These are phyloP conservation scores for Ogataea paraovalis DNA, from an alignment of 805 yeast species.

Conservation along the genomic window DNA sequence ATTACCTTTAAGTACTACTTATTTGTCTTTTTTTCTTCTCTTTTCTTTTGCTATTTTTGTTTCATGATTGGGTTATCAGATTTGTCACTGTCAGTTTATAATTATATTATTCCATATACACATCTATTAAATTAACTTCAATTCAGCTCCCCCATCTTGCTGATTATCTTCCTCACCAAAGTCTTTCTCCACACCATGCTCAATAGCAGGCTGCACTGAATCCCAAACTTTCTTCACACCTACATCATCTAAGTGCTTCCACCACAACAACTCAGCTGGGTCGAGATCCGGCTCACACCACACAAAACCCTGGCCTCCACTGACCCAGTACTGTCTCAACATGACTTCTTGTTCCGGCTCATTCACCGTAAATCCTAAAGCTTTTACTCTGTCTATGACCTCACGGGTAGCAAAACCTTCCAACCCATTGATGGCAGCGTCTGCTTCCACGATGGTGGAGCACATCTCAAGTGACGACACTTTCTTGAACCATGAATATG, in stretches of 20 bases:
- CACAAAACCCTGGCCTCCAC: slow-evolving; percentile 80
- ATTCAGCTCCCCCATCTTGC: slow-evolving; percentile 8
- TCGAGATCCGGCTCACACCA: slow-evolving; percentile 92
- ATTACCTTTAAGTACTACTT: too few relatives aligned
- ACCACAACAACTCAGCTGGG: slow-evolving; percentile 61
- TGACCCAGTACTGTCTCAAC: slow-evolving; percentile 81
- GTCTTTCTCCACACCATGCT: not conserved
- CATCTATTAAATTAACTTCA: slow-evolving; percentile 6
- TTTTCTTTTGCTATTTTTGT: not conserved
- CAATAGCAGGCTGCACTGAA: slow-evolving; percentile 12
- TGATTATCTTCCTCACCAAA: slow-evolving; percentile 16
- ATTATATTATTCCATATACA: not conserved
- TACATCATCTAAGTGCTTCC: slow-evolving; percentile 27
- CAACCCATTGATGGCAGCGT: slow-evolving; percentile 47
- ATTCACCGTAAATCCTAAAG: slow-evolving; percentile 36
- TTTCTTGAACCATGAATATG: slow-evolving; percentile 59
- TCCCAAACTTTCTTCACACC: slow-evolving; percentile 32
- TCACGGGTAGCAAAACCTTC: slow-evolving; percentile 36
- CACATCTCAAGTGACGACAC: slow-evolving; percentile 68
- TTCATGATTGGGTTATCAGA: not conserved
- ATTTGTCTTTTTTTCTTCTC: not conserved
- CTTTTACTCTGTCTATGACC: slow-evolving; percentile 30
- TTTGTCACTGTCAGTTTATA: not conserved
- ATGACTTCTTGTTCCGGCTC: slow-evolving; percentile 63
- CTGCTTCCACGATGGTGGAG: slow-evolving; percentile 61